These are phyloP conservation scores for Emmonsiellopsis sp. DNA, from an alignment of 2,329 filamentous ascomycete genomes.

Conservation along the genomic window DNA sequence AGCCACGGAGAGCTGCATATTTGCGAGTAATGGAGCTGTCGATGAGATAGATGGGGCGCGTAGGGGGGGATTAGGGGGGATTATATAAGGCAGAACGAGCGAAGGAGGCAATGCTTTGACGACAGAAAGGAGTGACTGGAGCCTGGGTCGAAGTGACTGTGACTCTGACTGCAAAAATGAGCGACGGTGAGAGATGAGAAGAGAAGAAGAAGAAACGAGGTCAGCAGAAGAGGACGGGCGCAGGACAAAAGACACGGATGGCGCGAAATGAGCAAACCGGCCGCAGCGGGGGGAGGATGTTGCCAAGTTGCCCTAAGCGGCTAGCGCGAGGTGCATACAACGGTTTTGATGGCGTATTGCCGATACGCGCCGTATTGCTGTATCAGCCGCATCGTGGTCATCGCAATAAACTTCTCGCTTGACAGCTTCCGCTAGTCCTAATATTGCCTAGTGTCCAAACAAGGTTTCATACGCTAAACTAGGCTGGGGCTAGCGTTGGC, in stretches of 20 bases:
- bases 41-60: background rate
- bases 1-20: conserved; percentile 32
- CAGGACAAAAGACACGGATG: conserved; percentile 10
- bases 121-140: conserved; percentile 17
- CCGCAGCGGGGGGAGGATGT: background rate
- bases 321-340: conserved; percentile 7
- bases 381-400: background rate
- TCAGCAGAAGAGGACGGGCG: conserved; percentile 9
- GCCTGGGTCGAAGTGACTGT: conserved; percentile 13
- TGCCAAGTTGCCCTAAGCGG: conserved; percentile 3
- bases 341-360: background rate
- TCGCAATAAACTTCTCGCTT: background rate
- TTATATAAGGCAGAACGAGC: conserved; percentile 18
- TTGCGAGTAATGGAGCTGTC: conserved; percentile 11
- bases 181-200: conserved; percentile 8
- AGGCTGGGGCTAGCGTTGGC: background rate
- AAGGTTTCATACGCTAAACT: background rate
- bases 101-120: conserved; percentile 4
- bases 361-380: background rate
- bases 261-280: conserved; percentile 6
- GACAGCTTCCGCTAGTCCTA: background rate
- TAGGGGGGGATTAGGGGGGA: conserved; percentile 12
- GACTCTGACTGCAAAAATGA: conserved; percentile 1
- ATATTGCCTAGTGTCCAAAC: background rate
- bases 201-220: conserved; percentile 6